A percentile compares a stretch with the other conserved stretches of the same genome.
Conservation (phyloP, 176 grass and related monocot genomes). For the Otatea glauca region DNA sequence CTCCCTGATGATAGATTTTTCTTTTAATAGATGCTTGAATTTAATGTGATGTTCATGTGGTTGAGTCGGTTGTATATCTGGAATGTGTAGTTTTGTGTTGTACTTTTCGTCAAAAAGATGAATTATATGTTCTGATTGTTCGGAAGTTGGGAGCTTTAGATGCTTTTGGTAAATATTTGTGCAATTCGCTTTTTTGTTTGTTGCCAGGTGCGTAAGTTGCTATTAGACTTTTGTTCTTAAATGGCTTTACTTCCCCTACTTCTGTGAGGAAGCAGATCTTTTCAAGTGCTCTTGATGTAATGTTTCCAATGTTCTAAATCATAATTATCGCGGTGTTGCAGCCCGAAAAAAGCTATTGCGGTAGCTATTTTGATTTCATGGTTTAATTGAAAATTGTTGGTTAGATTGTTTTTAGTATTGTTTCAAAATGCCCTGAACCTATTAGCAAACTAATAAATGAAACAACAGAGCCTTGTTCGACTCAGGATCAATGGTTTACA, state of each 20-base stretch:
- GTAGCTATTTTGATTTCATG: background rate
- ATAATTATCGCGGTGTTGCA: background rate
- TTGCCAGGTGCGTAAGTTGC: background rate
- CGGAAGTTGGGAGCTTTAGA: background rate
- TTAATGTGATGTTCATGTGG: background rate
- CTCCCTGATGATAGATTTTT: background rate
- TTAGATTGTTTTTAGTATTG: background rate
- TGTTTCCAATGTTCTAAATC: background rate
- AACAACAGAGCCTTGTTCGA: slow-evolving; percentile 13
- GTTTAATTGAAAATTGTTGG: background rate
- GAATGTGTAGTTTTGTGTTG: slow-evolving; percentile 18
- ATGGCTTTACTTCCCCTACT: background rate
- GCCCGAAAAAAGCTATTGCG: background rate
- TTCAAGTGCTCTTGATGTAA: background rate
- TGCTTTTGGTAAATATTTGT: slow-evolving; percentile 27
- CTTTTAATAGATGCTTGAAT: background rate
- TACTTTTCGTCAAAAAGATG: slow-evolving; percentile 3
- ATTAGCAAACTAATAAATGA: slow-evolving; percentile 18
- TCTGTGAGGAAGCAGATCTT: background rate
- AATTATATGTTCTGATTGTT: slow-evolving; percentile 27
- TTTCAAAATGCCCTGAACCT: background rate
- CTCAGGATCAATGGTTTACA: background rate
- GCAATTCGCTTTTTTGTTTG: background rate
- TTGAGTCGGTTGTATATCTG: slow-evolving; percentile 11
- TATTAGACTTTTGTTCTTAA: background rate